A percentile compares a stretch with the other conserved stretches of the same genome.
These are phyloP conservation scores for Diaporthe sp. DNA, from an alignment of 2,329 filamentous ascomycete genomes.

Conservation along the genomic window DNA sequence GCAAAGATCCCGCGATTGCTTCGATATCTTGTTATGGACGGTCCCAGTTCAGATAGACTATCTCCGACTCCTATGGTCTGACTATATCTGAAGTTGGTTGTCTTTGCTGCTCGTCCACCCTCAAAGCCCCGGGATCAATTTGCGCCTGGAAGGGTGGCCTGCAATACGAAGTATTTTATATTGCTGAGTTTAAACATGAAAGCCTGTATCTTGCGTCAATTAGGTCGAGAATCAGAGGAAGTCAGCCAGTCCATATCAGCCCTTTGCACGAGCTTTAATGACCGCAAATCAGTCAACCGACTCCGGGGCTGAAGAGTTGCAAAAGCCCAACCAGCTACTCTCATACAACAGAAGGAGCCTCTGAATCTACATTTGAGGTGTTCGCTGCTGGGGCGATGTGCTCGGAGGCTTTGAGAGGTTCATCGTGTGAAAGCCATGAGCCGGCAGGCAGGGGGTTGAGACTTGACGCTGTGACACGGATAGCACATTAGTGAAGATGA, in stretches of 20 bases:
- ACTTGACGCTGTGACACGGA: background rate
- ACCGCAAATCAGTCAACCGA: too few relatives aligned
- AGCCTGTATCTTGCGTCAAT: too few relatives aligned
- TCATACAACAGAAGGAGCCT: background rate
- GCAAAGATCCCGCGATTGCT: too few relatives aligned
- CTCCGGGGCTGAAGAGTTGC: background rate
- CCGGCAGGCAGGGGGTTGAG: too few relatives aligned
- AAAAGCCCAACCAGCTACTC: background rate
- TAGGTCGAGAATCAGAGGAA: too few relatives aligned
- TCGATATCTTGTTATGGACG: background rate
- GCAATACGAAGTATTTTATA: background rate
- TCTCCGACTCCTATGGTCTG: background rate
- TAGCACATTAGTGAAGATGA: background rate
- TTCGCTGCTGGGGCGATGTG: background rate
- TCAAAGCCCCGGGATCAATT: background rate
- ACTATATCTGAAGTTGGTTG: too few relatives aligned
- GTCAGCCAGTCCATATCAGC: too few relatives aligned
- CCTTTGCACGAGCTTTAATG: too few relatives aligned
- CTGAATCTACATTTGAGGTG: too few relatives aligned
- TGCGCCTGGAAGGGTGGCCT: background rate
- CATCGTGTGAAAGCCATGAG: background rate
- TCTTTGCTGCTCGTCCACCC: background rate
- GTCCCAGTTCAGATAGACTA: too few relatives aligned
- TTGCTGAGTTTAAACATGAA: too few relatives aligned
- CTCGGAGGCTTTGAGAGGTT: background rate